These are phyloP conservation scores for Silybum marianum DNA, from an alignment of 129 eudicot species.

Conservation along the genomic window DNA sequence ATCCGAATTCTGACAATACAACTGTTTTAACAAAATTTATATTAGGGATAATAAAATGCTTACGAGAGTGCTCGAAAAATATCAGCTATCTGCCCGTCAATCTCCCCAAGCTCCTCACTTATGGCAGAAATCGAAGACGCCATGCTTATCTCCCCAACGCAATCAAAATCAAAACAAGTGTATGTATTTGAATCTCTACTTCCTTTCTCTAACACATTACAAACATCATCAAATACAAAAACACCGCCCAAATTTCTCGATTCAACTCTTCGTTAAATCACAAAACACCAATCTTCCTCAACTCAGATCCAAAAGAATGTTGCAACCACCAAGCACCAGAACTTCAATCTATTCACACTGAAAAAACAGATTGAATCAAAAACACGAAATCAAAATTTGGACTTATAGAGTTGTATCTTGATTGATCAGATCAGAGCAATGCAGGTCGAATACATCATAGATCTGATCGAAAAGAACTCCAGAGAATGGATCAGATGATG, in stretches of 20 bases:
- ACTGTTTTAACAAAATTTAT: slow-evolving; percentile 4
- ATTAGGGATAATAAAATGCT: slow-evolving; percentile 30
- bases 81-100: slow-evolving; percentile 84
- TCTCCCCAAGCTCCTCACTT: slow-evolving; percentile 91
- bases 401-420: slow-evolving; percentile 9
- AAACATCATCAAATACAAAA: slow-evolving; percentile 18
- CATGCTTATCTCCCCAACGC: slow-evolving; percentile 35
- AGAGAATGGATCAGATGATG: slow-evolving; percentile 21
- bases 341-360: slow-evolving; percentile 10
- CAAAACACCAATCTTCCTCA: slow-evolving; percentile 10
- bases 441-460: slow-evolving; percentile 25
- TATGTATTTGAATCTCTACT: slow-evolving; percentile 4
- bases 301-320: slow-evolving; percentile 24
- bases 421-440: slow-evolving; percentile 47
- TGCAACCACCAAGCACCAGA: slow-evolving; percentile 1
- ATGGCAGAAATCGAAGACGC: slow-evolving; percentile 58
- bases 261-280: slow-evolving; percentile 18
- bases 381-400: slow-evolving; percentile 17
- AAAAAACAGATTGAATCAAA: slow-evolving; percentile 11
- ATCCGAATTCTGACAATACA: background rate
- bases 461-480: slow-evolving; percentile 31
- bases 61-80: slow-evolving; percentile 92
- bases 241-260: slow-evolving; percentile 20
- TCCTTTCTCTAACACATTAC: slow-evolving; percentile 16
- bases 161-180: slow-evolving; percentile 13